Percentiles rank a stretch among this genome's conserved stretches.
Conservation (phyloP, 176 grass and related monocot genomes). For the Hsuehochloa calcarea region DNA sequence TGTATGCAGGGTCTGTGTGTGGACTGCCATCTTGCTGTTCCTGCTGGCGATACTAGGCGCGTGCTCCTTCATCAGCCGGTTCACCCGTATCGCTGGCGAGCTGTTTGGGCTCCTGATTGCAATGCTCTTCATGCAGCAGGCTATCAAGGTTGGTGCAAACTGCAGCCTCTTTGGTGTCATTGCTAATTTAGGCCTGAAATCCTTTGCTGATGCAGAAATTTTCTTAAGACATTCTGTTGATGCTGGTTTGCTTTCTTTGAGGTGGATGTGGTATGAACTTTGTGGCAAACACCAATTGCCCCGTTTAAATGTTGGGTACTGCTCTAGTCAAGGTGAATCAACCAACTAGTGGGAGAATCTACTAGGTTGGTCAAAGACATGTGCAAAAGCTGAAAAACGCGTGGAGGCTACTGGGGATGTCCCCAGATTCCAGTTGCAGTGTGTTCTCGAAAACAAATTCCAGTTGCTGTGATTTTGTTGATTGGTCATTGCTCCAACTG, state of each 20-base stretch:
- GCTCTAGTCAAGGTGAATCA: slow-evolving; percentile 14
- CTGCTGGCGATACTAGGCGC: slow-evolving; percentile 76
- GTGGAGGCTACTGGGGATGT: slow-evolving; percentile 25
- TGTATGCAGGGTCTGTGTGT: slow-evolving; percentile 85
- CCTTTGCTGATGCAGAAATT: neutral
- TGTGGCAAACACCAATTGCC: neutral
- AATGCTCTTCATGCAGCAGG: slow-evolving; percentile 99
- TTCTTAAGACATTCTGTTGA: neutral
- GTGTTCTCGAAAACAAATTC: neutral
- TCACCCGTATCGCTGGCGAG: slow-evolving; percentile 92
- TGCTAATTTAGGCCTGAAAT: slow-evolving; percentile 15
- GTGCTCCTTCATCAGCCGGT: slow-evolving; percentile 88
- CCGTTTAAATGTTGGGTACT: neutral
- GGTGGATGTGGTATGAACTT: slow-evolving; percentile 10
- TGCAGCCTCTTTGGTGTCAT: neutral
- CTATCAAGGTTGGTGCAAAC: slow-evolving; percentile 71
- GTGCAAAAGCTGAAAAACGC: slow-evolving; percentile 43
- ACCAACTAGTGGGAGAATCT: slow-evolving; percentile 8
- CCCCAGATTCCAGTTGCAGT: neutral
- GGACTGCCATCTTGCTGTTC: slow-evolving; percentile 87
- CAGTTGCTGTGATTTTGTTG: neutral
- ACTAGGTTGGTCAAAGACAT: slow-evolving; percentile 30
- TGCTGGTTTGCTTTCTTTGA: slow-evolving; percentile 10
- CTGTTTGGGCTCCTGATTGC: slow-evolving; percentile 97
- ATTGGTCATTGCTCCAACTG: slow-evolving; percentile 8